These are phyloP conservation scores for Debaryomycetaceae sp. DNA, from an alignment of 1,139 yeast genomes.

Conservation along the genomic window DNA sequence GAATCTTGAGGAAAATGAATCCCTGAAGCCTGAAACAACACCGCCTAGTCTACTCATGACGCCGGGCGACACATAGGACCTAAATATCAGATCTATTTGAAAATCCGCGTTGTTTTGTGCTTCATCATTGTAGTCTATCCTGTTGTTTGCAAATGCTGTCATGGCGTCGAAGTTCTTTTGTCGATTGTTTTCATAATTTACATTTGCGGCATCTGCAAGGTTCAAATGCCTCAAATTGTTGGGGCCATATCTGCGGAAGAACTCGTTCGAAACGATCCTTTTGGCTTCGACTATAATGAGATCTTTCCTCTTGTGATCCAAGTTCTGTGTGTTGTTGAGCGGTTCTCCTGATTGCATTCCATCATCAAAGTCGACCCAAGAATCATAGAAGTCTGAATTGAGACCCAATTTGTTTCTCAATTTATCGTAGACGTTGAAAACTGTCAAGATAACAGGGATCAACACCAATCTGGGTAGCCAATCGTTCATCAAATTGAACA, in stretches of 20 bases:
- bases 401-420: conserved; percentile 48
- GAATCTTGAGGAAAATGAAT: conserved; percentile 13
- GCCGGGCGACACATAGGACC: conserved; percentile 1
- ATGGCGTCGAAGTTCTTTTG: conserved; percentile 22
- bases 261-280: conserved; percentile 35
- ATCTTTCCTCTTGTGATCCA: conserved; percentile 28
- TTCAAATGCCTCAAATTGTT: conserved; percentile 26
- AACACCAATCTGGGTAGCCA: conserved; percentile 72
- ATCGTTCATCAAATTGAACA: conserved; percentile 69
- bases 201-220: conserved; percentile 26
- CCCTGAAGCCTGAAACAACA: conserved; percentile 19
- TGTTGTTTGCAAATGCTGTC: conserved; percentile 7
- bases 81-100: background rate
- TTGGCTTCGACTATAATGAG: conserved; percentile 43
- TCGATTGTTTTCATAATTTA: conserved; percentile 30
- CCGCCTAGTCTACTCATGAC: conserved; percentile 26
- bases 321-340: conserved; percentile 10
- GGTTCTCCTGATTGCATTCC: conserved; percentile 13
- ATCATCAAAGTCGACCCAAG: conserved; percentile 51
- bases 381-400: conserved; percentile 50
- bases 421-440: conserved; percentile 67
- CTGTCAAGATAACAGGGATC: conserved; percentile 61
- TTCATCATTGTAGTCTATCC: conserved; percentile 11
- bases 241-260: conserved; percentile 23
- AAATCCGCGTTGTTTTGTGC: conserved; percentile 2